Evolutionary conservation across 2,329 filamentous ascomycete genomes (phyloP), one percentile per base, ranked within the genome.

Genomic region (Xylariaceae sp.): DNA sequence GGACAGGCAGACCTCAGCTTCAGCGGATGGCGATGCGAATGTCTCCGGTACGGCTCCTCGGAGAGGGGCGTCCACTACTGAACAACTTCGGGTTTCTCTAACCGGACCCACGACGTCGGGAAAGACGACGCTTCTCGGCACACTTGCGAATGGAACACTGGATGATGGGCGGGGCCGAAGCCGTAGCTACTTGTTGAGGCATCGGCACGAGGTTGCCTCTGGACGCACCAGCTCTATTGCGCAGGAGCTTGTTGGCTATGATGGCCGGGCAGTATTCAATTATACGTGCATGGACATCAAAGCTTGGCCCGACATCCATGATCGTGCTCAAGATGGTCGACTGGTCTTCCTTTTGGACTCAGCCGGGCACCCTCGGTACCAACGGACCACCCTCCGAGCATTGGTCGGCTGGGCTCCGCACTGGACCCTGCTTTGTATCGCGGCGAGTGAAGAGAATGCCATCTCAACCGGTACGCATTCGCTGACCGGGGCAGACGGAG

Each of bases 361-460:
- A 31, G 90, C 90, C 12, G 92, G 92, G 0, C 86, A 94, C 48
- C 83, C 89, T 26, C 80, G 88, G 31, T 98, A 92, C 61, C 78
- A 88, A 33, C 81, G 92, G 40, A 97, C 90, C 5, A 90, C 88
- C 2, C 70, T 97, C 37, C 78, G 90, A 43, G 88, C 89, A 1
- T 70, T 98, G n/a, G 75, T 98, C 47, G 92, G 89, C 31, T 97
- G 92, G 89, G 85, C 86, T 26, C 92, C 92, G 7, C 88, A 97
- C 59, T 98, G 92, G 83, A 88, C 86, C 1, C 62, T 95, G 15
- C 71, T 97, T 2, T 96, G 94, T 51, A 79, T 97, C 45, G 81
- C 88, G 32, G 88, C 87, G 24, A 85, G 92, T 54, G 83, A 84
- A 47, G 70, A 73, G 9, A 78, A 83, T 9, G 53, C 59, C 31